Evolutionary conservation across 805 yeast genomes (phyloP).

Genomic region (Ogataea henricii): DNA sequence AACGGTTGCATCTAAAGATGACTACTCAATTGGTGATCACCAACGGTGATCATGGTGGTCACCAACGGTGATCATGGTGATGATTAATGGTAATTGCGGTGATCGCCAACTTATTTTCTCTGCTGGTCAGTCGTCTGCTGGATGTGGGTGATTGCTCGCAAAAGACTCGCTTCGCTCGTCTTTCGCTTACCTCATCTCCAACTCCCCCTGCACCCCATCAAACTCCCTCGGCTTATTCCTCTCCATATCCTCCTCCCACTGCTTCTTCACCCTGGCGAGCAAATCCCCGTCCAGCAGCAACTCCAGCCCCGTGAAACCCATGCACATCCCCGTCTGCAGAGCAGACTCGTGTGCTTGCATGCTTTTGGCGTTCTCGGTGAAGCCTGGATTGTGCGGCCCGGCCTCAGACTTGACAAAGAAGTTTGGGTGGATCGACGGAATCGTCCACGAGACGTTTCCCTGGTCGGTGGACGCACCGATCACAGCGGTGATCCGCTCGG

Average conservation of each 20-base stretch:
- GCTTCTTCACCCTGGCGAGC: conserved; percentile 12
- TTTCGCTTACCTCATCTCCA: not conserved
- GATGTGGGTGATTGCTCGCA: no score
- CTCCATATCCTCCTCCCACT: conserved; percentile 20
- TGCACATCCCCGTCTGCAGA: conserved; percentile 21
- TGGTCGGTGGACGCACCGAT: conserved; percentile 28
- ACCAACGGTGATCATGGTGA: no score
- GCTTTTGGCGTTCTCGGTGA: conserved; percentile 20
- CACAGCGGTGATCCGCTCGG: conserved; percentile 17
- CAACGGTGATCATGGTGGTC: not conserved
- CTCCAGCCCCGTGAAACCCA: conserved; percentile 25
- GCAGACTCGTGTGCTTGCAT: conserved; percentile 20
- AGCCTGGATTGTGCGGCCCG: conserved; percentile 28
- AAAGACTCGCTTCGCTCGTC: no score
- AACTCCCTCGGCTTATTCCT: conserved; percentile 11
- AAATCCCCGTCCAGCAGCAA: conserved; percentile 19
- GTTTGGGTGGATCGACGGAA: conserved; percentile 29
- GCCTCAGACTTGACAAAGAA: conserved; percentile 22
- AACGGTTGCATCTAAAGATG: no score
- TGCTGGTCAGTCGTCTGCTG: no score
- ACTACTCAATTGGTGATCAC: not conserved
- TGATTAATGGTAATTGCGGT: no score
- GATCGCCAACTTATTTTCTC: no score
- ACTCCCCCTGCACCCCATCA: not conserved
- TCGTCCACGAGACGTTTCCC: conserved; percentile 27